Evolutionary conservation across 805 yeast genomes (phyloP).

Genomic region (Pichia paraexigua): DNA sequence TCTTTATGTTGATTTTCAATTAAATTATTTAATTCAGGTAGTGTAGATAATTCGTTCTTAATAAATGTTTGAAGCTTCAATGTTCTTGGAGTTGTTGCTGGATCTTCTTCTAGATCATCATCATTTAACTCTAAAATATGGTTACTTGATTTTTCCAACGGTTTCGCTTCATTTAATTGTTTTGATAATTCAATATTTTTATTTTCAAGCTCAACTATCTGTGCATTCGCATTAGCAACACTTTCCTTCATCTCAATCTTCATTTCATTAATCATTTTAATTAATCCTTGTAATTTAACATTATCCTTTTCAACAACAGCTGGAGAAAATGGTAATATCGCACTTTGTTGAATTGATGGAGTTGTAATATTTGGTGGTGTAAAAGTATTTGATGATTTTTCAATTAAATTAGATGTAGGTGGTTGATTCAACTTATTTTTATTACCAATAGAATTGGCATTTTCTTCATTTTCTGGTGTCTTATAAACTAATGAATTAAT

Average conservation of each 20-base stretch:
- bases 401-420: background rate
- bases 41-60: constrained; percentile 2
- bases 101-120: background rate
- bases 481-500: background rate
- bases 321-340: constrained; percentile 14
- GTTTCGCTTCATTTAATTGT: constrained; percentile 1
- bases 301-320: constrained; percentile 14
- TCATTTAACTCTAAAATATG: background rate
- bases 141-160: background rate
- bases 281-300: constrained; percentile 17
- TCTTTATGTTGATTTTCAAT: constrained; percentile 45
- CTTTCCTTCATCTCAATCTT: constrained; percentile 40
- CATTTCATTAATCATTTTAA: constrained; percentile 25
- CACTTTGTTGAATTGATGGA: background rate
- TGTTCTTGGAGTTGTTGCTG: background rate
- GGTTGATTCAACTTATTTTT: background rate
- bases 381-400: background rate
- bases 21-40: constrained; percentile 39
- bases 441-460: background rate
- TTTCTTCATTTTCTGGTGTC: constrained; percentile 3
- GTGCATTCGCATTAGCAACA: constrained; percentile 49
- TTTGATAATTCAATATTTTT: constrained; percentile 19
- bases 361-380: constrained; percentile 1
- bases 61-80: constrained; percentile 9
- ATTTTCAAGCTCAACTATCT: constrained; percentile 41